Conservation (phyloP, 2,329 filamentous ascomycete genomes). For the Neospermospora avenae region DNA sequence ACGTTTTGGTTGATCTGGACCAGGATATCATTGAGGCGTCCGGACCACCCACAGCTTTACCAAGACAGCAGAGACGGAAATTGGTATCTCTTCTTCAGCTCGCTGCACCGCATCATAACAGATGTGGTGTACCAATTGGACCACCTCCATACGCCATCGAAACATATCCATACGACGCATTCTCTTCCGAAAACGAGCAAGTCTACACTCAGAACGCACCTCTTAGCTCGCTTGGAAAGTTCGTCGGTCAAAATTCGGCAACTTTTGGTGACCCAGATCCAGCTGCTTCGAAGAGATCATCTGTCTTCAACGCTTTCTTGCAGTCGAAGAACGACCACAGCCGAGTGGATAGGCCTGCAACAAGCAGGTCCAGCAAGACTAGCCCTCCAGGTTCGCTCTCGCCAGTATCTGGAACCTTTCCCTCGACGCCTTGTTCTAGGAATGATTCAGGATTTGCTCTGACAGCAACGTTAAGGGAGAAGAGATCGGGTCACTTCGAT, state of each 20-base stretch:
- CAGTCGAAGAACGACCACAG: constrained; percentile 66
- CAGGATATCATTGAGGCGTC: constrained; percentile 87
- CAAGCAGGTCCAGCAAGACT: constrained; percentile 61
- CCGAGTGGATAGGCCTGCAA: constrained; percentile 73
- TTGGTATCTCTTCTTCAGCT: constrained; percentile 82
- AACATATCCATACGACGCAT: constrained; percentile 85
- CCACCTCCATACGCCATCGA: constrained; percentile 92
- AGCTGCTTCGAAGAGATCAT: constrained; percentile 47
- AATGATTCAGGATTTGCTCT: constrained; percentile 90
- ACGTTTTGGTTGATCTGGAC: constrained; percentile 91
- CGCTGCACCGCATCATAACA: constrained; percentile 84
- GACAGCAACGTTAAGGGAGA: constrained; percentile 83
- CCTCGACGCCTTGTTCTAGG: constrained; percentile 76
- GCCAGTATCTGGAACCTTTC: constrained; percentile 75
- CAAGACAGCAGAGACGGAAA: constrained; percentile 86
- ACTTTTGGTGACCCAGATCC: constrained; percentile 68
- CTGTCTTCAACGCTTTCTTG: constrained; percentile 89
- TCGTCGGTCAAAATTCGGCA: constrained; percentile 84
- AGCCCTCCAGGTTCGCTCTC: constrained; percentile 67
- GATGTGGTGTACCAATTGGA: constrained; percentile 81
- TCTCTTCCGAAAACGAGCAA: constrained; percentile 79
- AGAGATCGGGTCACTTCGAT: constrained; percentile 88
- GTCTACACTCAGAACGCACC: constrained; percentile 72
- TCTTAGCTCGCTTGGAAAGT: constrained; percentile 73
- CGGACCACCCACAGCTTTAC: constrained; percentile 70